phyloP scores from a whole-genome alignment of 495 filamentous ascomycete genomes.

The Elasticomyces elasticus region DNA sequence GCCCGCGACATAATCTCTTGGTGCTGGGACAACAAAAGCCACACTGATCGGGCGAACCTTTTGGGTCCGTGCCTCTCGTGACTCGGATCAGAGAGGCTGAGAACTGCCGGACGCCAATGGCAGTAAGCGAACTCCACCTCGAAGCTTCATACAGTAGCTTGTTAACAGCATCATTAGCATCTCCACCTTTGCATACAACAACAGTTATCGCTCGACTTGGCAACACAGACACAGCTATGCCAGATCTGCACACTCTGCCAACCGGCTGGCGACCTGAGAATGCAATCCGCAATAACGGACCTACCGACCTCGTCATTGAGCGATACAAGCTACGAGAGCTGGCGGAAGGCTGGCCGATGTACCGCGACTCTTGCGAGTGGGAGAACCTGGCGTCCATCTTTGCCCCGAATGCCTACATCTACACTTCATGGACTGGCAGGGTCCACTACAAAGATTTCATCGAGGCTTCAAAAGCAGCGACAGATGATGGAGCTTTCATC shows the following conservation, averaged over 20 bases:
- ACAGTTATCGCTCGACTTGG: neutral
- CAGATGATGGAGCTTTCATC: slow-evolving; percentile 22
- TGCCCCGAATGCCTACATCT: slow-evolving; percentile 22
- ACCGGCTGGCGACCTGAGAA: slow-evolving; percentile 10
- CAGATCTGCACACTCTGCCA: slow-evolving; percentile 15
- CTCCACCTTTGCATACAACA: neutral
- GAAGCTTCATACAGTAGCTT: no score
- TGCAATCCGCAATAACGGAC: slow-evolving; percentile 21
- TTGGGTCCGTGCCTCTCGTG: no score
- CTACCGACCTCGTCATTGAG: slow-evolving; percentile 17
- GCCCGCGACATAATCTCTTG: neutral
- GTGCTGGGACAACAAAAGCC: no score
- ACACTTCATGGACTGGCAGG: slow-evolving; percentile 22
- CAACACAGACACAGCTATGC: slow-evolving; percentile 1
- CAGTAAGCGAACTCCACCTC: no score
- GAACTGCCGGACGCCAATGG: no score
- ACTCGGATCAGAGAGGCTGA: no score
- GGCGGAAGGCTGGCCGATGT: slow-evolving; percentile 21
- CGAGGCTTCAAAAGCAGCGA: slow-evolving; percentile 18
- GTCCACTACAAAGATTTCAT: slow-evolving; percentile 23
- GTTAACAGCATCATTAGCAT: no score
- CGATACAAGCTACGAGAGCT: slow-evolving; percentile 21
- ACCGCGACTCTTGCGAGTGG: slow-evolving; percentile 27
- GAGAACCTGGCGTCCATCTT: slow-evolving; percentile 25
- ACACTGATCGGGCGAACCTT: no score